These are phyloP conservation scores for Aspergillus affinis DNA, from an alignment of 495 filamentous ascomycete genomes.

Conservation along the genomic window DNA sequence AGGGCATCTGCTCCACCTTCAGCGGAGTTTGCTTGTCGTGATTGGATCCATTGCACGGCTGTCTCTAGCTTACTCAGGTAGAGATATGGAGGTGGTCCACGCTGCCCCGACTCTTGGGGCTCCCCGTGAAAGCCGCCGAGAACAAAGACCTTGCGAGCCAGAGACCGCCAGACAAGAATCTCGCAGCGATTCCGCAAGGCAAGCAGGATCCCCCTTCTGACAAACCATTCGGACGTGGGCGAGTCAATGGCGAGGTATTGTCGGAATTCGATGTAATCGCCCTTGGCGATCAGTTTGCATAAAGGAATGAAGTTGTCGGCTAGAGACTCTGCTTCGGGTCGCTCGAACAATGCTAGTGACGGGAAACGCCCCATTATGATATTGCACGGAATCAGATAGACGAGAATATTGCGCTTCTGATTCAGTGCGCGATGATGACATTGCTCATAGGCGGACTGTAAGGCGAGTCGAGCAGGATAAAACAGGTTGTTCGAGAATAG, in stretches of 20 bases:
- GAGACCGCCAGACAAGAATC: constrained; percentile 78
- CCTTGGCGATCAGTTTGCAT: constrained; percentile 68
- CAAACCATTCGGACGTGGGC: constrained; percentile 64
- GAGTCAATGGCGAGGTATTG: constrained; percentile 57
- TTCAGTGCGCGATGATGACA: constrained; percentile 63
- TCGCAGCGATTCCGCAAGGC: constrained; percentile 72
- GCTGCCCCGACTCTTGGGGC: constrained; percentile 33
- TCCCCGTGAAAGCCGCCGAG: constrained; percentile 56
- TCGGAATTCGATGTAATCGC: constrained; percentile 77
- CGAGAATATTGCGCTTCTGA: constrained; percentile 78
- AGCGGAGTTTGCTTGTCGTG: constrained; percentile 23
- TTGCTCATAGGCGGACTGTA: constrained; percentile 79
- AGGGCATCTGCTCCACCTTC: constrained; percentile 9
- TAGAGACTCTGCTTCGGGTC: constrained; percentile 72
- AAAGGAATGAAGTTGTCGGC: constrained; percentile 71
- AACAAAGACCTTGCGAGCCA: constrained; percentile 75
- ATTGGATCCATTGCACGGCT: constrained; percentile 42
- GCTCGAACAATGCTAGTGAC: constrained; percentile 57
- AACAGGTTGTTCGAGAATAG: constrained; percentile 80
- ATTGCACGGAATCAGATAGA: constrained; percentile 80
- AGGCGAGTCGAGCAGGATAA: constrained; percentile 66
- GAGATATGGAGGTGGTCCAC: constrained; percentile 44
- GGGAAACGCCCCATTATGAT: constrained; percentile 87
- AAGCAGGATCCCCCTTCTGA: constrained; percentile 70
- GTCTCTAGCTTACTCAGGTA: constrained; percentile 42